A percentile compares a stretch with the other conserved stretches of the same genome.
Conservation (phyloP, 2,329 filamentous ascomycete genomes). For the Fusarium sarcochroum region DNA sequence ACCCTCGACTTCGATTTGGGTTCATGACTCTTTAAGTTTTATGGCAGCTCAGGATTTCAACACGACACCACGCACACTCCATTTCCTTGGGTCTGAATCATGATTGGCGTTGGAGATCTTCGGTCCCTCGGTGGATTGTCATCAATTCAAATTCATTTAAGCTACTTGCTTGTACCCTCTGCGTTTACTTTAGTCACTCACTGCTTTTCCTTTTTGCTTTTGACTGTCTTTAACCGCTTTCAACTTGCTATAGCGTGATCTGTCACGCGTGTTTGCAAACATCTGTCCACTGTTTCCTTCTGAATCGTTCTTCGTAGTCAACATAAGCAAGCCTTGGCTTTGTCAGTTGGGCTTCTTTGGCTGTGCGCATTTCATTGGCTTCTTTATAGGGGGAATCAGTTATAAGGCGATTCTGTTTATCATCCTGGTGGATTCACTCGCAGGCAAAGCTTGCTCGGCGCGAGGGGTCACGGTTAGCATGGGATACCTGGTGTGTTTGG, state of each 20-base stretch:
- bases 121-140: slow-evolving; percentile 54
- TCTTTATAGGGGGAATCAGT: slow-evolving; percentile 13
- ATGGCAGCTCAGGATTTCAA: slow-evolving; percentile 52
- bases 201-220: slow-evolving; percentile 45
- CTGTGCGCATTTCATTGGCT: slow-evolving; percentile 12
- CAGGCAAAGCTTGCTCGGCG: slow-evolving; percentile 23
- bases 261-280: slow-evolving; percentile 36
- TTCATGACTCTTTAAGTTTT: slow-evolving; percentile 49
- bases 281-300: slow-evolving; percentile 20
- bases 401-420: slow-evolving; percentile 13
- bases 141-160: slow-evolving; percentile 56
- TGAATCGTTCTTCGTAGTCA: slow-evolving; percentile 40
- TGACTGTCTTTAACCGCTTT: slow-evolving; percentile 44
- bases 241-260: slow-evolving; percentile 38
- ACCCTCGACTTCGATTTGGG: slow-evolving; percentile 44
- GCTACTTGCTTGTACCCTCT: slow-evolving; percentile 47
- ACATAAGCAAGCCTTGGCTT: slow-evolving; percentile 3
- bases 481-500: slow-evolving; percentile 28
- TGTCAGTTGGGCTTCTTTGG: slow-evolving; percentile 15
- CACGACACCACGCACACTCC: slow-evolving; percentile 50
- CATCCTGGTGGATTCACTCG: slow-evolving; percentile 6
- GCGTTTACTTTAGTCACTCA: slow-evolving; percentile 46
- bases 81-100: slow-evolving; percentile 57
- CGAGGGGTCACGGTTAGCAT: slow-evolving; percentile 26
- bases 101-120: slow-evolving; percentile 60